A percentile compares a stretch with the other conserved stretches of the same genome.
Evolutionary conservation across 2,329 filamentous ascomycete genomes (phyloP).

Genomic region (Diaporthe vaccinii): DNA sequence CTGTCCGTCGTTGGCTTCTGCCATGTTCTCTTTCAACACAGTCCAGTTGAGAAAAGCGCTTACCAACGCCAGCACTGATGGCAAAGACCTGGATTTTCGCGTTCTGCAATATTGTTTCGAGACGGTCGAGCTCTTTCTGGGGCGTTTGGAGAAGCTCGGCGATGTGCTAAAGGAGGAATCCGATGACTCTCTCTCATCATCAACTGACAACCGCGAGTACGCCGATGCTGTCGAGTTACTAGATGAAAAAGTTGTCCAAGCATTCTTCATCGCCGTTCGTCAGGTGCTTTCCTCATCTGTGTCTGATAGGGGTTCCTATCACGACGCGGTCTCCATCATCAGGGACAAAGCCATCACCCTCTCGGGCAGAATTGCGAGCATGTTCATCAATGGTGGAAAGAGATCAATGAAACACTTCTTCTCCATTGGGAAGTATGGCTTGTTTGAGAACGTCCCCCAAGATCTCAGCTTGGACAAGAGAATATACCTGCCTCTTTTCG

Average conservation of each 20-base stretch:
- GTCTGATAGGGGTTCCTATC: background rate
- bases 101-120: conserved; percentile 60
- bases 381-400: conserved; percentile 58
- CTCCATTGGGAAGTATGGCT: conserved; percentile 60
- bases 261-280: conserved; percentile 33
- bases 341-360: conserved; percentile 58
- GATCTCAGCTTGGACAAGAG: conserved; percentile 57
- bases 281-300: conserved; percentile 24
- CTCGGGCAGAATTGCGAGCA: conserved; percentile 60
- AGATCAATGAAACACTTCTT: conserved; percentile 61
- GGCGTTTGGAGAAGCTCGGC: conserved; percentile 56
- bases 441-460: conserved; percentile 61
- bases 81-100: conserved; percentile 62
- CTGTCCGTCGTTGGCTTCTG: conserved; percentile 60
- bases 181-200: conserved; percentile 46
- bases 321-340: conserved; percentile 1
- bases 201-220: conserved; percentile 51
- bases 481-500: conserved; percentile 64
- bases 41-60: conserved; percentile 67
- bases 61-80: conserved; percentile 58
- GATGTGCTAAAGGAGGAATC: conserved; percentile 54
- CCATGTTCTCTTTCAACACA: conserved; percentile 63
- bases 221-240: conserved; percentile 60
- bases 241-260: conserved; percentile 37
- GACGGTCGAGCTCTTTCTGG: conserved; percentile 62